Percentiles rank a stretch among this genome's conserved stretches.
Evolutionary conservation across 345 rosid species (phyloP).

Genomic region (Pugionium dolabratum): DNA sequence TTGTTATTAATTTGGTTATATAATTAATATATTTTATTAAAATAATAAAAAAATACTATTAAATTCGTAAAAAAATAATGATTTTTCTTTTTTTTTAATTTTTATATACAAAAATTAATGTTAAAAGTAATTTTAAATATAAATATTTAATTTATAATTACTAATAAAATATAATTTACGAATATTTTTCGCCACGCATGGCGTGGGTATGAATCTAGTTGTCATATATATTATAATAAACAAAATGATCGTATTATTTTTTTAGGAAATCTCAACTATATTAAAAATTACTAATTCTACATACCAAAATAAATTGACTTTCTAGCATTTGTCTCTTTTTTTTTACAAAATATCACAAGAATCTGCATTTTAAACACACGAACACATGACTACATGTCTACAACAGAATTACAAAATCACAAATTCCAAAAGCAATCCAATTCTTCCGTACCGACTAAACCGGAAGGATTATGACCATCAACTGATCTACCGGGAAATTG

Average conservation of each 20-base stretch:
- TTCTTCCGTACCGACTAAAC: conserved; percentile 43
- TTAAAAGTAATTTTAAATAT: too few relatives aligned
- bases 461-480: conserved; percentile 14
- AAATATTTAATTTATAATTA: too few relatives aligned
- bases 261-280: conserved; percentile 7
- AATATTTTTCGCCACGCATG: too few relatives aligned
- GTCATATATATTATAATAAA: too few relatives aligned
- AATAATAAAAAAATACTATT: too few relatives aligned
- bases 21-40: too few relatives aligned
- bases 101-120: too few relatives aligned
- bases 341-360: conserved; percentile 32
- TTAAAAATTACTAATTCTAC: conserved; percentile 12
- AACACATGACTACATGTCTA: conserved; percentile 30
- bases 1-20: too few relatives aligned
- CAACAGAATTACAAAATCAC: conserved; percentile 34
- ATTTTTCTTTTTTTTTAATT: too few relatives aligned
- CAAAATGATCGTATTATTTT: not conserved
- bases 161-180: too few relatives aligned
- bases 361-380: conserved; percentile 22
- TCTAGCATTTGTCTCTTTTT: not conserved
- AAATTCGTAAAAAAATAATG: too few relatives aligned
- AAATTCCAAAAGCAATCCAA: conserved; percentile 56
- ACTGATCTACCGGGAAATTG: conserved; percentile 24
- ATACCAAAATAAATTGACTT: conserved; percentile 28
- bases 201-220: too few relatives aligned